Evolutionary conservation across 2,329 filamentous ascomycete species (phyloP).

Genomic region (Aspergillus calidoustus): DNA sequence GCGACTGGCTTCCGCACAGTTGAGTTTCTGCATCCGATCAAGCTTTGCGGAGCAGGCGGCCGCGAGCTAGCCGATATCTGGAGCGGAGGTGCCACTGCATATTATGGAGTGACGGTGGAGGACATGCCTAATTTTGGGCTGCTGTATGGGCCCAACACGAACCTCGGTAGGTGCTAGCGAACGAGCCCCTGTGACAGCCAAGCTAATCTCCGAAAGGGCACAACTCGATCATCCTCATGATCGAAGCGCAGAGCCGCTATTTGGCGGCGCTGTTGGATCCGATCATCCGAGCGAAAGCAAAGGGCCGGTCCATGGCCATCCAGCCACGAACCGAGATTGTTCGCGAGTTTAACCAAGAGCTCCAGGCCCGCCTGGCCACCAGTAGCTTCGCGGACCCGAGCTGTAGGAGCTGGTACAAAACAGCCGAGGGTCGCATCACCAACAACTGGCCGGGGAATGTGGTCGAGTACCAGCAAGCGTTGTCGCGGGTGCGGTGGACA

Average conservation of each 20-base stretch:
- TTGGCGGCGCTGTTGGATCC: constrained; percentile 56
- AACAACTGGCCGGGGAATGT: constrained; percentile 63
- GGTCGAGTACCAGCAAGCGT: constrained; percentile 57
- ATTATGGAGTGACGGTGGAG: constrained; percentile 57
- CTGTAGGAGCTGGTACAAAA: constrained; percentile 63
- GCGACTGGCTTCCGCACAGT: constrained; percentile 65
- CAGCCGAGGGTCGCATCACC: constrained; percentile 57
- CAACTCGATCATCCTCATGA: constrained; percentile 66
- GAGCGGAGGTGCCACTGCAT: constrained; percentile 56
- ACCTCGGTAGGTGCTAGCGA: constrained; percentile 36
- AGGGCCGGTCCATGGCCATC: constrained; percentile 50
- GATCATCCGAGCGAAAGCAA: constrained; percentile 51
- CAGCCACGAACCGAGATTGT: constrained; percentile 48
- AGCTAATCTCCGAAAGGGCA: constrained; percentile 42
- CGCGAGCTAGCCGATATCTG: constrained; percentile 56
- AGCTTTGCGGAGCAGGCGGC: constrained; percentile 53
- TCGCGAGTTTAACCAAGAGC: constrained; percentile 50
- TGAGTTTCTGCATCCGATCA: constrained; percentile 63
- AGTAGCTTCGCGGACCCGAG: constrained; percentile 59
- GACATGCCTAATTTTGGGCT: constrained; percentile 61
- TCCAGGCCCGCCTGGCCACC: constrained; percentile 51
- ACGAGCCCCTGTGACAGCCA: not conserved
- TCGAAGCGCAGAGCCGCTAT: constrained; percentile 62
- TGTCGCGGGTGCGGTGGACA: constrained; percentile 37
- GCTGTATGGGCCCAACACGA: constrained; percentile 64